phyloP scores from a whole-genome alignment of 768 basidiomycete species.

The Paxillus ammoniavirescens region DNA sequence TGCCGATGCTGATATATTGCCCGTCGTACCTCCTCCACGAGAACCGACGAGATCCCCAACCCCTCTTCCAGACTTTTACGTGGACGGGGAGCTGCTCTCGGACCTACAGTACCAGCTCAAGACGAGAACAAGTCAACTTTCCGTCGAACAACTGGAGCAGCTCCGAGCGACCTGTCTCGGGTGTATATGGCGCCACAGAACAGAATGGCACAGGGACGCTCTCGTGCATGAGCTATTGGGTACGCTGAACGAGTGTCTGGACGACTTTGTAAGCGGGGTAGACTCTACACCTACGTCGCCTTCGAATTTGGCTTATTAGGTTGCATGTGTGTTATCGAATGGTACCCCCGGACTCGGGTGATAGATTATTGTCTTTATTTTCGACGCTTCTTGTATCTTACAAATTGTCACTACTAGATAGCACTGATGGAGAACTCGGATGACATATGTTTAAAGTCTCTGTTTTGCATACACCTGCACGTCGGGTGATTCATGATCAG shows the following conservation, averaged over 20 bases:
- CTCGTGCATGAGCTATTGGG: constrained; percentile 59
- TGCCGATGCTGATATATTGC: constrained; percentile 16
- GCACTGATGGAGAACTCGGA: not conserved
- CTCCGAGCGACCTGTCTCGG: constrained; percentile 81
- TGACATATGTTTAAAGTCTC: not conserved
- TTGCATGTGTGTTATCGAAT: not conserved
- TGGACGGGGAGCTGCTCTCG: constrained; percentile 51
- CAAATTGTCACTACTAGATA: not conserved
- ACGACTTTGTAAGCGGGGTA: constrained; percentile 47
- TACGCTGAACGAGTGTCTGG: constrained; percentile 62
- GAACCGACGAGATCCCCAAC: constrained; percentile 62
- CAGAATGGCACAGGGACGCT: constrained; percentile 78
- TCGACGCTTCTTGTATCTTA: constrained; percentile 20
- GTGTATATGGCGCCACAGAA: constrained; percentile 76
- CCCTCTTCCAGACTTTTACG: constrained; percentile 74
- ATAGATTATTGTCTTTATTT: constrained; percentile 17
- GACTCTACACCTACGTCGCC: constrained; percentile 4
- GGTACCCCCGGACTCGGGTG: not conserved
- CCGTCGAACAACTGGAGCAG: constrained; percentile 91
- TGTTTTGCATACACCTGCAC: not conserved
- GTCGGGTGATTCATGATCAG: not conserved
- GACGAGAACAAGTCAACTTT: constrained; percentile 56
- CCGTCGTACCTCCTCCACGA: constrained; percentile 20
- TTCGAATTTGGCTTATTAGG: constrained; percentile 3
- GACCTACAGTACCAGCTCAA: constrained; percentile 50